Evolutionary conservation across 2,329 filamentous ascomycete genomes (phyloP).

Genomic region (Rutstroemia sp.): DNA sequence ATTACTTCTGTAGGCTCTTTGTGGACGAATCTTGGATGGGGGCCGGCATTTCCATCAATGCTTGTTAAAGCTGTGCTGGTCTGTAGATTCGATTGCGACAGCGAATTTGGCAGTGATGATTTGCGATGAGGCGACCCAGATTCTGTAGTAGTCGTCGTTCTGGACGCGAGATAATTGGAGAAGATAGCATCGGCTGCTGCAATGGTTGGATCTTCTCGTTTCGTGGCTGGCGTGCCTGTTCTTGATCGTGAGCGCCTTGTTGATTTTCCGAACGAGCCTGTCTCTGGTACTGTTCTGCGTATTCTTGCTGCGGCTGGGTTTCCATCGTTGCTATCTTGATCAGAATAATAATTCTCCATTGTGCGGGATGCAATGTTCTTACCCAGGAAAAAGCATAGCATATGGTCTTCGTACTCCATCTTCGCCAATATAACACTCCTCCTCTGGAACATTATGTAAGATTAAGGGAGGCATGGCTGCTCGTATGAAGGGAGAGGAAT

Average conservation of each 20-base stretch:
- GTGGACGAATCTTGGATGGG: constrained; percentile 25
- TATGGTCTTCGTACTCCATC: constrained; percentile 59
- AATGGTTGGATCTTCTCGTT: constrained; percentile 53
- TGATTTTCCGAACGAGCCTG: constrained; percentile 61
- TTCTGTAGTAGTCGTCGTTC: constrained; percentile 24
- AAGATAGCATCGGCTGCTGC: constrained; percentile 56
- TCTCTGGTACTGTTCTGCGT: constrained; percentile 49
- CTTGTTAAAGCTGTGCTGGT: constrained; percentile 28
- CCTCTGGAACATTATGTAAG: constrained; percentile 61
- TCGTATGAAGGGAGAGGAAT: constrained; percentile 3
- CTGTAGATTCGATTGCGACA: constrained; percentile 30
- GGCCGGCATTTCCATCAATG: constrained; percentile 22
- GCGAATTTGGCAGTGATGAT: constrained; percentile 21
- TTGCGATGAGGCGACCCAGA: constrained; percentile 29
- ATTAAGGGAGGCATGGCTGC: constrained; percentile 54
- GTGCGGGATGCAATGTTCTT: constrained; percentile 24
- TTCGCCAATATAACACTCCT: constrained; percentile 58
- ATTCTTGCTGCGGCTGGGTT: constrained; percentile 41
- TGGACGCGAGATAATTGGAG: constrained; percentile 47
- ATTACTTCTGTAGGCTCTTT: constrained; percentile 70
- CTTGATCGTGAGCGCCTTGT: constrained; percentile 55
- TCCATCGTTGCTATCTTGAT: constrained; percentile 41
- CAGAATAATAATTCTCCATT: constrained; percentile 11
- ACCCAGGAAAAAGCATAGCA: constrained; percentile 60
- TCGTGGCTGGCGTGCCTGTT: constrained; percentile 45